Conservation (phyloP, 495 filamentous ascomycete species). For the Xylaria castorea region DNA sequence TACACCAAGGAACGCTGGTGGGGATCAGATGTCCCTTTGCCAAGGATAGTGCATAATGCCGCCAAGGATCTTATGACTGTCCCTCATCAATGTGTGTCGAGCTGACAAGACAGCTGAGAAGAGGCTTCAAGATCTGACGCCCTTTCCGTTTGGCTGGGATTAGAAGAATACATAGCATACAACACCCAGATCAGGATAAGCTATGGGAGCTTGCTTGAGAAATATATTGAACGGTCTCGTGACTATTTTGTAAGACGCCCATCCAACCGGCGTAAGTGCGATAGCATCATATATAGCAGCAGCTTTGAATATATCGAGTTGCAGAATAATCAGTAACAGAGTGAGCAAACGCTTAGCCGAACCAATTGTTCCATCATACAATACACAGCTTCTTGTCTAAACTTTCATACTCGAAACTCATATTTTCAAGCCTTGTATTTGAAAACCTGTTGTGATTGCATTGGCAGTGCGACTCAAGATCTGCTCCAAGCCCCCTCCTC, state of each 20-base stretch:
- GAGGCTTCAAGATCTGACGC: slow-evolving; percentile 23
- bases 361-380: background rate
- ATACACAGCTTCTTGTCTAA: background rate
- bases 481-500: background rate
- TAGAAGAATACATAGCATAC: background rate
- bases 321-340: background rate
- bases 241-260: slow-evolving; percentile 5
- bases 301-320: background rate
- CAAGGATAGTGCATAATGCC: slow-evolving; percentile 22
- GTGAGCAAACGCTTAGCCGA: background rate
- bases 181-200: background rate
- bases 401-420: background rate
- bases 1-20: background rate
- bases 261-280: background rate
- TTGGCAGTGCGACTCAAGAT: background rate
- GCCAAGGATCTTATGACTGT: slow-evolving; percentile 19
- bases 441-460: background rate
- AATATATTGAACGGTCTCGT: slow-evolving; percentile 14
- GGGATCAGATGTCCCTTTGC: slow-evolving; percentile 2
- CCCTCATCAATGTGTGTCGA: slow-evolving; percentile 19
- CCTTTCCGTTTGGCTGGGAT: background rate
- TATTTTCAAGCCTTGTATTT: background rate
- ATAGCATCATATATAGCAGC: background rate
- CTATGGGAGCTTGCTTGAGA: slow-evolving; percentile 4
- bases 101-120: slow-evolving; percentile 25